Evolutionary conservation across 441 rosid species (phyloP).

Genomic region (Erysimum pusillum): DNA sequence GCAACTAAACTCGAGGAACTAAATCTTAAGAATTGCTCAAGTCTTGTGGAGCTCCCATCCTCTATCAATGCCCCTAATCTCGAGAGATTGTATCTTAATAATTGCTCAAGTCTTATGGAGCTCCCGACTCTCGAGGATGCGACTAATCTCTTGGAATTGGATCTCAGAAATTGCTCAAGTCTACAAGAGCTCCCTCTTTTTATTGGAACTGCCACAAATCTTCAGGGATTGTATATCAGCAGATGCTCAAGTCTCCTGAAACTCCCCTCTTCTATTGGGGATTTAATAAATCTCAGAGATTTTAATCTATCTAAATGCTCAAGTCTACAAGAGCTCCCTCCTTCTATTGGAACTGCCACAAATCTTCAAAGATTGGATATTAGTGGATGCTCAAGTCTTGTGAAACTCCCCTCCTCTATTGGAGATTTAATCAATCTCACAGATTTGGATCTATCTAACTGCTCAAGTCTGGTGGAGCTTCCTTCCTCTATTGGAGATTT

Average conservation of each 20-base stretch:
- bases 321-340: background rate
- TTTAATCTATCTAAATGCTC: background rate
- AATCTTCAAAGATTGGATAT: background rate
- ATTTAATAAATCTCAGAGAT: too few species aligned
- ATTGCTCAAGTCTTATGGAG: too few species aligned
- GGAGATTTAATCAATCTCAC: too few species aligned
- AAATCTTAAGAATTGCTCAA: background rate
- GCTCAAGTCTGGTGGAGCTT: background rate
- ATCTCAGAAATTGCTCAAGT: background rate
- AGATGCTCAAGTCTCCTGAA: background rate
- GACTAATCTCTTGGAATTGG: background rate
- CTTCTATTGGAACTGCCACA: background rate
- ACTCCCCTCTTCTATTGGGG: background rate
- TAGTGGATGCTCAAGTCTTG: background rate
- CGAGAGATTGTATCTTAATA: background rate
- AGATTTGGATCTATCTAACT: background rate
- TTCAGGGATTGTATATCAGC: rapidly evolving
- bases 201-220: background rate
- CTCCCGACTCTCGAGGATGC: background rate
- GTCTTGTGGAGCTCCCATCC: background rate
- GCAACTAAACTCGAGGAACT: background rate
- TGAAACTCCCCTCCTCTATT: background rate
- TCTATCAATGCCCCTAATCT: background rate
- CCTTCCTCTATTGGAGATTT: background rate
- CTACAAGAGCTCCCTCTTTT: background rate